phyloP scores from a whole-genome alignment of 2,329 filamentous ascomycete species.

The Pseudogymnoascus sp. region DNA sequence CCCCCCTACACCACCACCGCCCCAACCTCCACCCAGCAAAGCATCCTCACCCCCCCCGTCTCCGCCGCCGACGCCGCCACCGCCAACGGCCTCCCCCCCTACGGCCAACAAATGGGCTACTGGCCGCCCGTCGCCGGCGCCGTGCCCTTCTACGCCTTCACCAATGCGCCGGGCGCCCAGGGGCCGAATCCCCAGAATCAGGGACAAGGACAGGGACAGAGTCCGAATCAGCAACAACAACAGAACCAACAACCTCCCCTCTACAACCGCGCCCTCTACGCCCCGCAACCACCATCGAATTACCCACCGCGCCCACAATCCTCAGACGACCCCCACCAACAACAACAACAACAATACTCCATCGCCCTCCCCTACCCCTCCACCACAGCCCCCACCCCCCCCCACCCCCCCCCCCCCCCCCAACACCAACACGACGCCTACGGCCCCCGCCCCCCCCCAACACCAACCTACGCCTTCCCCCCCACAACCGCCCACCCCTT shows the following conservation, averaged over 20 bases:
- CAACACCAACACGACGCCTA: constrained; percentile 39
- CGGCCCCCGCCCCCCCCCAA: constrained; percentile 44
- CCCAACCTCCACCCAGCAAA: constrained; percentile 31
- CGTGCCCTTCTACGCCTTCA: neutral
- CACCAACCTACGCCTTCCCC: constrained; percentile 49
- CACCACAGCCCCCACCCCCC: neutral
- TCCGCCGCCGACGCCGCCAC: constrained; percentile 49
- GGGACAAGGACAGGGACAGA: neutral
- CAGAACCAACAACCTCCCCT: neutral
- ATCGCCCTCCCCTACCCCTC: neutral
- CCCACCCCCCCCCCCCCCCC: no score
- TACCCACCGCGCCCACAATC: neutral
- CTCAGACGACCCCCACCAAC: neutral
- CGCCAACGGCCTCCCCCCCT: constrained; percentile 45
- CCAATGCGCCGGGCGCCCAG: neutral
- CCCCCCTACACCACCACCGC: constrained; percentile 48
- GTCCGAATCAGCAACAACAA: neutral
- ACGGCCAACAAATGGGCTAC: constrained; percentile 39
- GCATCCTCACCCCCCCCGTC: constrained; percentile 35
- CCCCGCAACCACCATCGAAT: neutral
- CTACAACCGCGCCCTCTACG: neutral
- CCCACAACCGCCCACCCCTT: constrained; percentile 41
- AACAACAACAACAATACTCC: neutral
- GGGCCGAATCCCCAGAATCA: no score
- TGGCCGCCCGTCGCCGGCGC: neutral